These are phyloP conservation scores for Apodospora peruviana DNA, from an alignment of 495 filamentous ascomycete genomes.

Conservation along the genomic window DNA sequence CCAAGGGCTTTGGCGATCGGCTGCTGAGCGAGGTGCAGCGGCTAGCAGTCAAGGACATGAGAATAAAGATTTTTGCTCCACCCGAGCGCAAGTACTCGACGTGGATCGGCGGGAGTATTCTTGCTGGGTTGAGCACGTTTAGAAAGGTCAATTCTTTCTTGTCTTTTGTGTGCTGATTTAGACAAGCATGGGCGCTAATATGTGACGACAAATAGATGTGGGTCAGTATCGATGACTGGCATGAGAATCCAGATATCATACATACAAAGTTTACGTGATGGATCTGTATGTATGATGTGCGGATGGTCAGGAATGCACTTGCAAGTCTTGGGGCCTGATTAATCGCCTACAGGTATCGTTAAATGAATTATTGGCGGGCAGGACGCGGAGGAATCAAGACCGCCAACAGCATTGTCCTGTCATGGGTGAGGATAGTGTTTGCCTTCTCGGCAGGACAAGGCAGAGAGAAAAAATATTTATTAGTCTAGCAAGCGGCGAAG, in stretches of 20 bases:
- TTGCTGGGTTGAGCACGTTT: conserved; percentile 95
- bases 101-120: conserved; percentile 97
- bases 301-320: neutral
- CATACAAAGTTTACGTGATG: conserved; percentile 93
- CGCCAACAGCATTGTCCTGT: too few species aligned
- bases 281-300: too few species aligned
- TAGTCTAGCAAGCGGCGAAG: too few species aligned
- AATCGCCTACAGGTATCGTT: too few species aligned
- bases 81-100: conserved; percentile 67
- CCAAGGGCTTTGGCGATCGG: conserved; percentile 86
- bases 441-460: too few species aligned
- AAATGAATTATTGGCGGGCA: too few species aligned
- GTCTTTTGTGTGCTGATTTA: too few species aligned
- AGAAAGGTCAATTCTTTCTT: conserved; percentile 65
- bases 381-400: too few species aligned
- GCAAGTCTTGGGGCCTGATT: too few species aligned
- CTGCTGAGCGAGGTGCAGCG: conserved; percentile 87
- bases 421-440: too few species aligned
- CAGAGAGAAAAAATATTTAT: too few species aligned
- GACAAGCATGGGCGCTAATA: too few species aligned
- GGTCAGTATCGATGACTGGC: conserved; percentile 98
- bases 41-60: conserved; percentile 95
- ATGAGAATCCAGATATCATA: conserved; percentile 98
- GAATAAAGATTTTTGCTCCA: conserved; percentile 96
- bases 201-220: conserved; percentile 67